Evolutionary conservation across 768 basidiomycete genomes (phyloP).

Genomic region (Gautieria morchelliformis): DNA sequence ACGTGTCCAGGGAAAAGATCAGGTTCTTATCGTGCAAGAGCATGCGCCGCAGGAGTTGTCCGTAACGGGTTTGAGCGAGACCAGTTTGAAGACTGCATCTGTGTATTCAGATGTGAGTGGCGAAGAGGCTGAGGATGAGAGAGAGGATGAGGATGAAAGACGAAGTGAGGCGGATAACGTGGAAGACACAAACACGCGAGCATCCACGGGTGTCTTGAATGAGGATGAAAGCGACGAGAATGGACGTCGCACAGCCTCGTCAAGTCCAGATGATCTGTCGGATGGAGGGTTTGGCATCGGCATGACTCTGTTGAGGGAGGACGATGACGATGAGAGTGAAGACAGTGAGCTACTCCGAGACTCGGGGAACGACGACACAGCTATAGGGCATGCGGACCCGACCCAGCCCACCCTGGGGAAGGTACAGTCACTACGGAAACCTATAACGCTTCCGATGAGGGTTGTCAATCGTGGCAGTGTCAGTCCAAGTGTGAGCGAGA

Average conservation of each 20-base stretch:
- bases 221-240: neutral
- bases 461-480: neutral
- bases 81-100: neutral
- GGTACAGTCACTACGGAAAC: neutral
- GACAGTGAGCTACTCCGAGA: neutral
- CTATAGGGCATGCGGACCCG: neutral
- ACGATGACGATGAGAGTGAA: slow-evolving; percentile 27
- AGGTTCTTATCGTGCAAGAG: neutral
- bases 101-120: neutral
- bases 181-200: neutral
- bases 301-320: slow-evolving; percentile 46
- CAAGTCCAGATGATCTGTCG: slow-evolving; percentile 2
- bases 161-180: neutral
- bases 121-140: too few species aligned
- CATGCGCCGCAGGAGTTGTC: neutral
- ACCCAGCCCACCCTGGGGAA: neutral
- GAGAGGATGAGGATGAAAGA: neutral
- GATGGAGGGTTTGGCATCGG: slow-evolving; percentile 42
- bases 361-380: neutral
- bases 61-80: neutral
- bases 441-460: neutral
- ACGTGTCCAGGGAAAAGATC: neutral
- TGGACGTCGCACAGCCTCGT: neutral
- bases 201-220: neutral
- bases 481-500: neutral